These are phyloP conservation scores for Vaccinium macrocarpon DNA, from an alignment of 148 eudicot species.

Conservation along the genomic window DNA sequence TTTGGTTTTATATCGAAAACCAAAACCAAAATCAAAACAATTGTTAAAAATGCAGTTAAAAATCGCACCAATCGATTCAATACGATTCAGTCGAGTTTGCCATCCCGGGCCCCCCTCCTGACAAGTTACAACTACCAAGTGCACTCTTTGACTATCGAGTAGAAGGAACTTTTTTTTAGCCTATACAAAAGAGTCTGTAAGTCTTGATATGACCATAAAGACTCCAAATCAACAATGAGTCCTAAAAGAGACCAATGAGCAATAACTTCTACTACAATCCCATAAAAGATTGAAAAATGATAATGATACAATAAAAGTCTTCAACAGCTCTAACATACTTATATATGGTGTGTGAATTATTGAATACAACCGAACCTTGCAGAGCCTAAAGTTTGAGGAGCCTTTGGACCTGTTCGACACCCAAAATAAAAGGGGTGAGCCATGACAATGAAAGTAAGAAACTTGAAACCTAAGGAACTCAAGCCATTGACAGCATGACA, in stretches of 20 bases:
- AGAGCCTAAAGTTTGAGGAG: neutral
- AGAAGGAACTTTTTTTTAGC: neutral
- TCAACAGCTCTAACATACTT: neutral
- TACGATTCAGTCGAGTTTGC: too few species aligned
- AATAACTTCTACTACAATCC: neutral
- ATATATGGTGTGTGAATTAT: too few species aligned
- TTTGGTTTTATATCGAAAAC: too few species aligned
- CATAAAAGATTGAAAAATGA: neutral
- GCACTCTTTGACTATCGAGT: neutral
- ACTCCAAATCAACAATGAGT: neutral
- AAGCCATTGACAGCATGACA: neutral
- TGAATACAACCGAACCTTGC: neutral
- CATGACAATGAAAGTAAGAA: neutral
- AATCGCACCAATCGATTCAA: too few species aligned
- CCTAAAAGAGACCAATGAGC: neutral
- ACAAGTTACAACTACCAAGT: neutral
- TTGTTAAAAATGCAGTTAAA: too few species aligned
- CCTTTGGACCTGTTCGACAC: neutral
- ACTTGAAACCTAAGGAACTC: slow-evolving; percentile 13
- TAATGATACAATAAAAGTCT: too few species aligned
- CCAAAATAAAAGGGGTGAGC: neutral
- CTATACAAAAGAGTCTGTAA: neutral
- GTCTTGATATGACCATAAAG: neutral
- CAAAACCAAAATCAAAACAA: too few species aligned
- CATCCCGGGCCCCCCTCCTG: neutral